Evolutionary conservation across 2,329 filamentous ascomycete species (phyloP).

Genomic region (Chaetomium olivaceum): DNA sequence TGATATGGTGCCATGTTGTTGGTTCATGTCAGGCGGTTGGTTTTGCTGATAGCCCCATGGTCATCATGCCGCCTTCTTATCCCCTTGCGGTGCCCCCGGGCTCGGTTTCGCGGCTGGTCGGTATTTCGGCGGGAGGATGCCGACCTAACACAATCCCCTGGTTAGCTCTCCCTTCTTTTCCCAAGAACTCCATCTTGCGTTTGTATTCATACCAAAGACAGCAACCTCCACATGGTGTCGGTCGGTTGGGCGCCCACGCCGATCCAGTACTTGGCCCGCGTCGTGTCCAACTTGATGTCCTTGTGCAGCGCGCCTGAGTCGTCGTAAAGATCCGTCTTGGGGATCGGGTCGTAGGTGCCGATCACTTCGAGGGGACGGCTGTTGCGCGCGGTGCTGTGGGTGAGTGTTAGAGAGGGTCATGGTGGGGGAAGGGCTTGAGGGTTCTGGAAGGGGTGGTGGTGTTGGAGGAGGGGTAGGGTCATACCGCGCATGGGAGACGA

Average conservation of each 20-base stretch:
- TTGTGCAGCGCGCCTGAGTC: slow-evolving; percentile 74
- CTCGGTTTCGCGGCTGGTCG: slow-evolving; percentile 32
- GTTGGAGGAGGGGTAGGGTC: slow-evolving; percentile 32
- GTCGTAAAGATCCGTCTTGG: slow-evolving; percentile 62
- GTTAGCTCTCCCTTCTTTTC: neutral
- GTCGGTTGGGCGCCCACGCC: slow-evolving; percentile 95
- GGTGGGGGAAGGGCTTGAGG: slow-evolving; percentile 3
- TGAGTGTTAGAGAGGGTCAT: neutral
- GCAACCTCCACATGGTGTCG: slow-evolving; percentile 81
- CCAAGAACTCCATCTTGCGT: too few species aligned
- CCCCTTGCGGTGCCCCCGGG: slow-evolving; percentile 5
- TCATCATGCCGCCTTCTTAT: neutral
- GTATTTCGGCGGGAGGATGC: slow-evolving; percentile 44
- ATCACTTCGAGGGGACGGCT: slow-evolving; percentile 92
- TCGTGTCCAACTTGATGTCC: slow-evolving; percentile 82
- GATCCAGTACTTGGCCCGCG: slow-evolving; percentile 89
- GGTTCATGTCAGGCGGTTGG: neutral
- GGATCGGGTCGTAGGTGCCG: slow-evolving; percentile 71
- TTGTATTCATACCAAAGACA: slow-evolving; percentile 53
- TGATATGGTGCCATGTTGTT: neutral
- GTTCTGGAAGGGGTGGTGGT: neutral
- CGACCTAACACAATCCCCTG: slow-evolving; percentile 33
- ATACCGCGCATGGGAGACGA: slow-evolving; percentile 89
- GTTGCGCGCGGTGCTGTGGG: slow-evolving; percentile 76
- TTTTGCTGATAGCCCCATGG: too few species aligned